Evolutionary conservation across 192 early-diverging fungal genomes (phyloP), one percentile per base, ranked within the genome.

Genomic region (Radiomyces spectabilis): DNA sequence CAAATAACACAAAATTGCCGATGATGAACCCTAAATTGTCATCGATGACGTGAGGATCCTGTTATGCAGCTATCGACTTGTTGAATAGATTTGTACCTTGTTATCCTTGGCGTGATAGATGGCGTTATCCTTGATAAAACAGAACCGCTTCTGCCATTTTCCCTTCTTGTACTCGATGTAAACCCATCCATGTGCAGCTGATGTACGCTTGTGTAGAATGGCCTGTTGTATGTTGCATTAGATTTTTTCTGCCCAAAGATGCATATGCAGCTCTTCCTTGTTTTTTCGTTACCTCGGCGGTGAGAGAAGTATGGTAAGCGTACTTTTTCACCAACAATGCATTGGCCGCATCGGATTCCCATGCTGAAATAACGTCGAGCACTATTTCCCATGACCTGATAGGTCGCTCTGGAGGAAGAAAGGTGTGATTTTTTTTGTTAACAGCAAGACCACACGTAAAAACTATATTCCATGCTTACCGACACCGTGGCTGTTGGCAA

Each of bases 361-460:
- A 98, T 19, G 83, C 75, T 47, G 78, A 80, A 26, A 95, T 79
- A 4, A 94, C 69, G 45, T 85, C 81, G 45, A 88, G 80, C 8
- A 97, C 76, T 13, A 86, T 78, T 62, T 95, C 95, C 87, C 91
- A 97, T 59, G 92, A 87, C 24, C 89, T 78, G 30, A 97, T 54
- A 21, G 93, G 92, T 53, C 95, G 78, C 71, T 97, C 94, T 67
- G 66, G 47, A 49, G 61, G 16, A 48, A 50, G 7, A 25, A 27
- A 33, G 8, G 51, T 16, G 51, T 47, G 24, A 42, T 34, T 43
- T 34, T n/a, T 46, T 64, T 45, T 27, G 26, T 18, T 37, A 35
- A 49, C 30, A 45, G 35, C 34, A 19, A 29, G 24, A n/a, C 37
- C 49, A 52, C 30, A 42, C 49, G 44, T 56, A 38, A 40, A 46